These are phyloP conservation scores for Amaranthus palmeri DNA, from an alignment of 148 eudicot genomes.

Conservation along the genomic window DNA sequence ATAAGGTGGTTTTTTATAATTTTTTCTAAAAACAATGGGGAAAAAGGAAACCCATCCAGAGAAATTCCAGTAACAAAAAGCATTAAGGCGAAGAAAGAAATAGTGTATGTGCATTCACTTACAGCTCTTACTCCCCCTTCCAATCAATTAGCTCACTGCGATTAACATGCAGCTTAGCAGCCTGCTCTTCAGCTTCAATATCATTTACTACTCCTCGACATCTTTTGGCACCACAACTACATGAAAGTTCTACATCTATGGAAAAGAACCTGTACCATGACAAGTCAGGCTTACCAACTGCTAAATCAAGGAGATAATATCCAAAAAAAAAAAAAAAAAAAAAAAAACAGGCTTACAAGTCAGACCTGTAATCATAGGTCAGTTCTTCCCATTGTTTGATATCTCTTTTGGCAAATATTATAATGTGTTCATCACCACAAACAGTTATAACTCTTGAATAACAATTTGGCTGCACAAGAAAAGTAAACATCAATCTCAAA, in stretches of 20 bases:
- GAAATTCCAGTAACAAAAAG: neutral
- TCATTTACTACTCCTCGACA: slow-evolving; percentile 97
- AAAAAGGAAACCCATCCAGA: neutral
- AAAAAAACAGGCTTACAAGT: slow-evolving; percentile 9
- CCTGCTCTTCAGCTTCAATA: slow-evolving; percentile 73
- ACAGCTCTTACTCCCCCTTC: slow-evolving; percentile 50
- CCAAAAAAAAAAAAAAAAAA: neutral
- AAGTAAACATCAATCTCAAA: slow-evolving; percentile 2
- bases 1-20: no score
- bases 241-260: slow-evolving; percentile 75
- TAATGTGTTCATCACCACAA: slow-evolving; percentile 76
- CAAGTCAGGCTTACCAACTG: slow-evolving; percentile 11
- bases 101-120: slow-evolving; percentile 16
- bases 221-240: slow-evolving; percentile 77
- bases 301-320: neutral
- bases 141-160: slow-evolving; percentile 71
- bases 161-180: slow-evolving; percentile 57
- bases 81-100: neutral
- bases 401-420: slow-evolving; percentile 93
- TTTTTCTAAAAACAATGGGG: neutral
- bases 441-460: slow-evolving; percentile 90
- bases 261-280: slow-evolving; percentile 63
- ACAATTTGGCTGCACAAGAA: slow-evolving; percentile 84
- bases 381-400: slow-evolving; percentile 83
- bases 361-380: slow-evolving; percentile 95